Percentiles rank a stretch among this genome's conserved stretches.
phyloP scores from a whole-genome alignment of 805 yeast genomes.

The Yarrowia divulgata region DNA sequence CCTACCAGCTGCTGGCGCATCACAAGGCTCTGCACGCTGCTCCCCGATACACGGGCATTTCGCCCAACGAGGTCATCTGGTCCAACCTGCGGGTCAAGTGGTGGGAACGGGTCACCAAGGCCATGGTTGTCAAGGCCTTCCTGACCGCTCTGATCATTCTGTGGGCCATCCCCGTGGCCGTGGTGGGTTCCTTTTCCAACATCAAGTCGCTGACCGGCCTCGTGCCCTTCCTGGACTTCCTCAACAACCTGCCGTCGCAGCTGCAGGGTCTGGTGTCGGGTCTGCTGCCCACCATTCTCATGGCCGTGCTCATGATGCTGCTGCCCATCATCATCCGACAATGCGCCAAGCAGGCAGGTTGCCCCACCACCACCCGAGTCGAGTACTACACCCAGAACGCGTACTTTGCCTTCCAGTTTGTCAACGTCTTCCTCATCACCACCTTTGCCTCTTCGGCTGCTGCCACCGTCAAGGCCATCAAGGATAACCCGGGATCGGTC shows the following conservation, averaged over 20 bases:
- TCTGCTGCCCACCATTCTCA: slow-evolving; percentile 79
- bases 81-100: slow-evolving; percentile 67
- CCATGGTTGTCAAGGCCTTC: slow-evolving; percentile 61
- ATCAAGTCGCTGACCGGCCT: slow-evolving; percentile 73
- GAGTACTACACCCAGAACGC: slow-evolving; percentile 87
- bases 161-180: slow-evolving; percentile 98
- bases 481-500: slow-evolving; percentile 75
- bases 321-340: slow-evolving; percentile 84
- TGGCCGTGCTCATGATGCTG: slow-evolving; percentile 82
- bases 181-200: slow-evolving; percentile 92
- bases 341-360: slow-evolving; percentile 78
- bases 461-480: slow-evolving; percentile 72
- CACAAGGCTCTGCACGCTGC: slow-evolving; percentile 55
- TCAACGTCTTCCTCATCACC: slow-evolving; percentile 84
- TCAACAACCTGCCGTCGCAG: slow-evolving; percentile 72
- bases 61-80: slow-evolving; percentile 90
- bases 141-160: slow-evolving; percentile 77
- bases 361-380: slow-evolving; percentile 70
- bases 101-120: slow-evolving; percentile 64
- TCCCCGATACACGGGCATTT: slow-evolving; percentile 63
- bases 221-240: slow-evolving; percentile 76
- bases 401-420: slow-evolving; percentile 88
- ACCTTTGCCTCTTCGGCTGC: slow-evolving; percentile 86
- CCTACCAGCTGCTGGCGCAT: slow-evolving; percentile 75
- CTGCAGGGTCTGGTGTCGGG: slow-evolving; percentile 87